Base-by-base conservation (phyloP, 2,329 filamentous ascomycete species). In the Penicillium sp. region DNA sequence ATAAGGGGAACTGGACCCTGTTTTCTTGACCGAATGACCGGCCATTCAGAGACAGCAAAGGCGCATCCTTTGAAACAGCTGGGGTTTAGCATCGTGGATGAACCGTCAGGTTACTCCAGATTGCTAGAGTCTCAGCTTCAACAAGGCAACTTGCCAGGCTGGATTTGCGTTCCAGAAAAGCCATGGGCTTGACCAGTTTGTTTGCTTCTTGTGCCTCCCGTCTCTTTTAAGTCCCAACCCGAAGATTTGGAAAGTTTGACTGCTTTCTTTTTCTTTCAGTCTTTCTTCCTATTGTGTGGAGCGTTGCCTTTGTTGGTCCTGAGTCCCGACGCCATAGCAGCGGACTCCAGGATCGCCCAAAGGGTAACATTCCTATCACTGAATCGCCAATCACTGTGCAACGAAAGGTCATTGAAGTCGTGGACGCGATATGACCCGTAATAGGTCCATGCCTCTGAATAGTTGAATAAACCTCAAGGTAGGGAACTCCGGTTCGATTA, bases 1-100 rank as follows among this genome's bases (percentile, higher is more conserved):
- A 41, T 57, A 57, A 45, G 47, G 47, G 55, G 47, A 15, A 49
- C 19, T 44, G 55, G 55, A 57, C 55, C 55, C 55, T 57, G 21
- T 15, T 44, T 57, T 45, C 26, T 21, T 21, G 17, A 21, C 52
- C 23, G 35, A 41, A 47, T 11, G 29, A 21, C 31, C 1, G 21
- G 21, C 30, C 35, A 13, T 41, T 41, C 35, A 15, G 11, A 44
- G 45, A 19, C 5, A 46, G 4, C 19, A 26, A 23, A 19, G 26
- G 9, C 11, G 5, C 35, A 41, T 41, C 35, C 35, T 15, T 41
- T 41, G 35, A 48, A 29, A 48, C 15, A 31, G 23, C 48, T 50
- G 48, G 48, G 48, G 48, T 31, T 50, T 50, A 31, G 9, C 7
- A 19, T 50, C 48, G 48, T 26, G 7, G 48, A 50, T 30, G 48